These are phyloP conservation scores for Tetradesmus lagerheimii DNA, from an alignment of 139 green algal genomes.

Conservation along the genomic window DNA sequence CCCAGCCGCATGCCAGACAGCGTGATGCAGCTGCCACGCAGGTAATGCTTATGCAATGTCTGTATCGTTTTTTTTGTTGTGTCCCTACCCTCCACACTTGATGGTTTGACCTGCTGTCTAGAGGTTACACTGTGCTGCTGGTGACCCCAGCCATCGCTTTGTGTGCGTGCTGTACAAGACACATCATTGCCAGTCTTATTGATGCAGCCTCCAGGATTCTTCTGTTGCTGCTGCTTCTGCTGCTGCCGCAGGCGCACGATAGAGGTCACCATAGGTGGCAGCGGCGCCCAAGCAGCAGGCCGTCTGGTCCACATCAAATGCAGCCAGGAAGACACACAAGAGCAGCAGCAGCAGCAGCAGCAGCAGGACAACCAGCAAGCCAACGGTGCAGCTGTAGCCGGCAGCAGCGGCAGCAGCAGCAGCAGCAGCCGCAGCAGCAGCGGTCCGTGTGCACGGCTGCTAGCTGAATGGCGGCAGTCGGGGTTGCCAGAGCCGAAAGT, in stretches of 20 bases:
- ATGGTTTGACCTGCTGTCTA: too few species aligned
- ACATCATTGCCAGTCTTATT: neutral
- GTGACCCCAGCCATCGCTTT: too few species aligned
- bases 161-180: too few species aligned
- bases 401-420: neutral
- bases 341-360: constrained; percentile 29
- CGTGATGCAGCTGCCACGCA: constrained; percentile 34
- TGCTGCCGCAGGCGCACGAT: constrained; percentile 34
- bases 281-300: constrained; percentile 52
- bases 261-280: constrained; percentile 56
- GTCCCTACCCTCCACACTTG: too few species aligned
- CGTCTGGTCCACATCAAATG: constrained; percentile 49
- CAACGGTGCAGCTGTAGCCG: neutral
- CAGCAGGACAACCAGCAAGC: constrained; percentile 21
- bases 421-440: neutral
- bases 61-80: too few species aligned
- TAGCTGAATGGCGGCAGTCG: constrained; percentile 24
- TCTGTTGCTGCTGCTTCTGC: neutral
- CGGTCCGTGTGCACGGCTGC: neutral
- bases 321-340: neutral
- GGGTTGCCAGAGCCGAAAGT: neutral
- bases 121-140: too few species aligned
- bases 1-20: constrained; percentile 62
- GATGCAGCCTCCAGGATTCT: too few species aligned
- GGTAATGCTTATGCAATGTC: too few species aligned